These are phyloP conservation scores for Exserohilum rostratum DNA, from an alignment of 2,329 filamentous ascomycete genomes.

Conservation along the genomic window DNA sequence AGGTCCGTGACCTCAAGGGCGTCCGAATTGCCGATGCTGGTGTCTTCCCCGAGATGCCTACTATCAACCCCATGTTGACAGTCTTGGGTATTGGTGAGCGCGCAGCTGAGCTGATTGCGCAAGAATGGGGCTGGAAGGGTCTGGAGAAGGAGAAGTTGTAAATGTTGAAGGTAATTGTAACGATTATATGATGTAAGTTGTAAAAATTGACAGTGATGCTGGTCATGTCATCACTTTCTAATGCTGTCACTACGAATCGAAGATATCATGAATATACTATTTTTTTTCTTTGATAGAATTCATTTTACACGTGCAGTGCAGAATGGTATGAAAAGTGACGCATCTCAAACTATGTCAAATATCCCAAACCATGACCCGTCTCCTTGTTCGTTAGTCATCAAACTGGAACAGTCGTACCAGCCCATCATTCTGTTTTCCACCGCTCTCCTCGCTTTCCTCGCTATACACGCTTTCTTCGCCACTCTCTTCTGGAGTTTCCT, in stretches of 20 bases:
- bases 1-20: slow-evolving; percentile 72
- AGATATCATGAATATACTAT: not conserved
- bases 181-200: slow-evolving; percentile 1
- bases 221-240: not conserved
- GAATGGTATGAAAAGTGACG: no score
- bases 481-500: not conserved
- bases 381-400: not conserved
- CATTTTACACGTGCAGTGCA: no score
- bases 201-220: not conserved
- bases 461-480: not conserved
- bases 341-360: no score
- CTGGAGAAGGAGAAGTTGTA: slow-evolving; percentile 62
- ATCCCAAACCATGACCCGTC: no score
- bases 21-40: slow-evolving; percentile 85
- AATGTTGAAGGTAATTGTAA: not conserved
- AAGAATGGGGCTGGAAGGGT: slow-evolving; percentile 71
- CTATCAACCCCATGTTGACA: slow-evolving; percentile 89
- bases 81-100: slow-evolving; percentile 84
- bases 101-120: slow-evolving; percentile 80
- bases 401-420: not conserved
- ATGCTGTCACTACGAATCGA: not conserved
- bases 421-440: not conserved
- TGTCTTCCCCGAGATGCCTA: slow-evolving; percentile 85
- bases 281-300: not conserved
- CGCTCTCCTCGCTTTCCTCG: not conserved